Evolutionary conservation across 2,329 filamentous ascomycete species (phyloP), one percentile per base, ranked within the genome.

Genomic region (Xylaria sp.): DNA sequence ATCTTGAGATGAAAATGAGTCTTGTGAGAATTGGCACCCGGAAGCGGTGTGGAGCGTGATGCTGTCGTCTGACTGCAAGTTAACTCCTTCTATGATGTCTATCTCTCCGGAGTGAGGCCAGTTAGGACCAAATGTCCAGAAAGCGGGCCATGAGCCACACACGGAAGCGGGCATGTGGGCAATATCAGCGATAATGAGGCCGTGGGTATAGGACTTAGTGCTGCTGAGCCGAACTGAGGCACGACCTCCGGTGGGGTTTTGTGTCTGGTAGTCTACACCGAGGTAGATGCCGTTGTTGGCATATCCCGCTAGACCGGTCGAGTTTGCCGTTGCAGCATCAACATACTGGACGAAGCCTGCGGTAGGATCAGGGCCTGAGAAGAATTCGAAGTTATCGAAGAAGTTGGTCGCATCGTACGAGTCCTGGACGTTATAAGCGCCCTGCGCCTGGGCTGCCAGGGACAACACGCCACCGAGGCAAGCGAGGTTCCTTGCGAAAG

Each of bases 1-100:
- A 81, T 93, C 81, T 13, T 79, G 76, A 8, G 80, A 77, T 28
- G 84, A 84, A 23, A 87, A 80, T 28, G 79, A 80, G 82, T 68
- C 59, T 12, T 80, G 76, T 20, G 84, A 84, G 39, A 87, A 80
- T 32, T 78, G 80, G 82, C 92, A 94, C 56, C 87, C 87, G 3
- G 83, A 72, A 10, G 80, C 80, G 1, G 92, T 93, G 83, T 93
- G 90, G 18, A 96, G 84, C 41, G 91, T 90, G 80, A 94, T 84
- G 55, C 84, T 80, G 78, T 92, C 88, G 68, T 84, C 81, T 2
- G 81, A 78, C 70, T 89, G 86, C 25, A 84, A 81, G 81, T 93
- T 92, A 74, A 94, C 90, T 46, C 91, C 92, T 82, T 94, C 92
- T 74, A 94, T 88, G 75, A 94, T 91, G 78, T 95, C 92, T 75